phyloP scores from a whole-genome alignment of 169 alveolate species.

The Plasmodium sp. region DNA sequence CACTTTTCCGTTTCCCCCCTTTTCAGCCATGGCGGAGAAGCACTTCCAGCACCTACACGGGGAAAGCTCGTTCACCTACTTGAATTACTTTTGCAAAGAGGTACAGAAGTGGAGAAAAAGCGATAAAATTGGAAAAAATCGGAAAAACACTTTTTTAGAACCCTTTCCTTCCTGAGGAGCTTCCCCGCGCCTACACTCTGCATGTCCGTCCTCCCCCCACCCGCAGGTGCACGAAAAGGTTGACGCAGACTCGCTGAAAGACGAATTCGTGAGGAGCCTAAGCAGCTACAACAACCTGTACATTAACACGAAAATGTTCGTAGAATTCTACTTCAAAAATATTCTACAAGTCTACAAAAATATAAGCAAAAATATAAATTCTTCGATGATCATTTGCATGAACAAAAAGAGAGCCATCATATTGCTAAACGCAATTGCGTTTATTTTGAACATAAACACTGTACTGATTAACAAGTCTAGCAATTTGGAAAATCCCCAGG shows the following conservation, averaged over 20 bases:
- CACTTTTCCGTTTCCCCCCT: background rate
- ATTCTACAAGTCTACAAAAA: conserved; percentile 34
- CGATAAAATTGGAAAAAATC: background rate
- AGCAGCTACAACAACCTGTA: conserved; percentile 63
- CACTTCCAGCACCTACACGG: conserved; percentile 11
- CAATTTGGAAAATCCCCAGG: conserved; percentile 20
- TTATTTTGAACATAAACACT: conserved; percentile 49
- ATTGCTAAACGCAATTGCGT: conserved; percentile 48
- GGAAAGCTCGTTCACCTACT: background rate
- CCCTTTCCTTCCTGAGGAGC: background rate
- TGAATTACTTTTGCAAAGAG: conserved; percentile 41
- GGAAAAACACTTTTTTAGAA: background rate
- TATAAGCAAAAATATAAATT: conserved; percentile 40
- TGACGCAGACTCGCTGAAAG: conserved; percentile 16
- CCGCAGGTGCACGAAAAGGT: conserved; percentile 27
- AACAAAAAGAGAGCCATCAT: conserved; percentile 62
- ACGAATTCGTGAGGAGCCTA: conserved; percentile 53
- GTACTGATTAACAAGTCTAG: conserved; percentile 32
- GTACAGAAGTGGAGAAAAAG: conserved; percentile 9
- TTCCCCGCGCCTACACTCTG: background rate
- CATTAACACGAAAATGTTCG: conserved; percentile 60
- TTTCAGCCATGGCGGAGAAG: conserved; percentile 23
- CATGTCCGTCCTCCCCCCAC: background rate
- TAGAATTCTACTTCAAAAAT: conserved; percentile 55
- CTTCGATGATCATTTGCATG: conserved; percentile 69